phyloP scores from a whole-genome alignment of 768 basidiomycete genomes.

The Chlorophyllum brunneum region DNA sequence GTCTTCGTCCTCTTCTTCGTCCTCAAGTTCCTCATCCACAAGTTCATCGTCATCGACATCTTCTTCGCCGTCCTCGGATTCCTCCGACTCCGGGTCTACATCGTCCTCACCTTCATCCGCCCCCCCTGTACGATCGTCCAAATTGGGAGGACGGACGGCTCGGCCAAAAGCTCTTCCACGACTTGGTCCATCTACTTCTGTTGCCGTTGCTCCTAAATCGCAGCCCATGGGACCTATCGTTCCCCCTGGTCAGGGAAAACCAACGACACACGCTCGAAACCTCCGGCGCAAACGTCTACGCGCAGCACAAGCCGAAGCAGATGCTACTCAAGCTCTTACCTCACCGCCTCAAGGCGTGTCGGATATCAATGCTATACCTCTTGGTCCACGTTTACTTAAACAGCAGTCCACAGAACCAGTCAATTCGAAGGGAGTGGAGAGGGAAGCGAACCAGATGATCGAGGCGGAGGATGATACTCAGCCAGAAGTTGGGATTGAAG shows the following conservation, averaged over 20 bases:
- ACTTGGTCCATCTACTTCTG: background rate
- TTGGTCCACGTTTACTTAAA: conserved; percentile 24
- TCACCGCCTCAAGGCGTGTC: conserved; percentile 28
- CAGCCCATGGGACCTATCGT: conserved; percentile 21
- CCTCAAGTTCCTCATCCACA: conserved; percentile 18
- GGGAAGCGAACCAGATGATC: conserved; percentile 10
- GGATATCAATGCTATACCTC: conserved; percentile 40
- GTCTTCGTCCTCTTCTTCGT: conserved; percentile 22
- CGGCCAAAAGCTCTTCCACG: conserved; percentile 6
- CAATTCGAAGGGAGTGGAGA: conserved; percentile 2
- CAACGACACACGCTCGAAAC: conserved; percentile 54
- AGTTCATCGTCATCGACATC: conserved; percentile 23
- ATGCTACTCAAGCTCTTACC: conserved; percentile 15
- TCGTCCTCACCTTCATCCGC: conserved; percentile 19
- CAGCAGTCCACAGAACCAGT: background rate
- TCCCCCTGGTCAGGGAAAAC: conserved; percentile 60
- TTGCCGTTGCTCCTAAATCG: background rate
- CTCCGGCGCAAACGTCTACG: conserved; percentile 50
- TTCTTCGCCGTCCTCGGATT: conserved; percentile 18
- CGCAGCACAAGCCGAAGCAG: conserved; percentile 15
- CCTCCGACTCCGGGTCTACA: conserved; percentile 22
- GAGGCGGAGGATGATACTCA: conserved; percentile 14
- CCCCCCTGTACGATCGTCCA: conserved; percentile 7
- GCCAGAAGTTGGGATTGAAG: conserved; percentile 4
- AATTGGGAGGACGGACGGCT: too few species aligned